Percentiles rank a stretch among this genome's conserved stretches.
Conservation (phyloP, 192 early-diverging fungal genomes). For the Dimargaris xerosporica region DNA sequence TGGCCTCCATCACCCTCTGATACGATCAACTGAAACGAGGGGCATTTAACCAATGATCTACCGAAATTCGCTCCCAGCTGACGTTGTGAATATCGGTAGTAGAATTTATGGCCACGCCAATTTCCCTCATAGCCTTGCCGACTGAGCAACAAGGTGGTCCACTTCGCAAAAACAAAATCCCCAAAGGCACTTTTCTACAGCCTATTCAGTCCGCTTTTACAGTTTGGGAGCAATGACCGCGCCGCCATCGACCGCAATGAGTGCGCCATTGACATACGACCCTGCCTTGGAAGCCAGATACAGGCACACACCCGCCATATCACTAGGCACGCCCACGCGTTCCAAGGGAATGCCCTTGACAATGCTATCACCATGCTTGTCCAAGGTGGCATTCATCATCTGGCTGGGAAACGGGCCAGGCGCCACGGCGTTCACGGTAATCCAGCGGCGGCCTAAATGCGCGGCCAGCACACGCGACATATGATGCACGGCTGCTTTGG, state of each 20-base stretch:
- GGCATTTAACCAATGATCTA: too few species aligned
- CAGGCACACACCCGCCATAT: conserved; percentile 74
- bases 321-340: conserved; percentile 65
- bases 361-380: conserved; percentile 32
- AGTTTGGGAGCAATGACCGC: conserved; percentile 24
- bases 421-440: conserved; percentile 53
- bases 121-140: too few species aligned
- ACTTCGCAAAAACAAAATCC: too few species aligned
- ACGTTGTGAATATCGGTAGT: too few species aligned
- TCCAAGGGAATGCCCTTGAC: conserved; percentile 41
- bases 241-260: conserved; percentile 80
- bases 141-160: too few species aligned
- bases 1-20: too few species aligned
- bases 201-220: too few species aligned
- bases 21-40: too few species aligned
- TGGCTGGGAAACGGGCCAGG: conserved; percentile 60
- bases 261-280: conserved; percentile 65
- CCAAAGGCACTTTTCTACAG: too few species aligned
- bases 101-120: too few species aligned
- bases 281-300: conserved; percentile 61
- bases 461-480: conserved; percentile 49
- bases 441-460: conserved; percentile 35
- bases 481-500: conserved; percentile 68
- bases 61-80: too few species aligned
- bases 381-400: conserved; percentile 59